Conservation (phyloP, 2,329 filamentous ascomycete species). For the Chrysosporium keratinophilum region DNA sequence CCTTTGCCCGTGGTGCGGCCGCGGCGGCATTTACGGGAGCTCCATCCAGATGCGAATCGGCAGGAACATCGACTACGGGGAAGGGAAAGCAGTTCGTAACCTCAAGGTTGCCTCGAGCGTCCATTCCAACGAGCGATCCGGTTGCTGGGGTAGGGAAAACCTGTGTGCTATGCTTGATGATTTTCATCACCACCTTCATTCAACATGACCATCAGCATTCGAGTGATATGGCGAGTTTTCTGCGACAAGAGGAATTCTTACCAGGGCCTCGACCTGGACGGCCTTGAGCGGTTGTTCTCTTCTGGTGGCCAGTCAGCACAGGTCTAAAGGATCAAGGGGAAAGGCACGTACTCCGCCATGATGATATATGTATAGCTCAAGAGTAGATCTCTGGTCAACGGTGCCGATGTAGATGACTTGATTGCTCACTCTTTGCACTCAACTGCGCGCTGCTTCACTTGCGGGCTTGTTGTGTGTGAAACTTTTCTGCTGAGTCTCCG, state of each 20-base stretch:
- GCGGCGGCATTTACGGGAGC: slow-evolving; percentile 64
- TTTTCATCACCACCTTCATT: slow-evolving; percentile 82
- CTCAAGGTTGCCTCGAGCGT: slow-evolving; percentile 68
- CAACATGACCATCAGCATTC: slow-evolving; percentile 15
- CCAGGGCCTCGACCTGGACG: slow-evolving; percentile 90
- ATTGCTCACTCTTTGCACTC: not conserved
- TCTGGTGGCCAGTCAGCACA: slow-evolving; percentile 26
- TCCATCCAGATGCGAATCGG: slow-evolving; percentile 61
- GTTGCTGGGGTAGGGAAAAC: slow-evolving; percentile 82
- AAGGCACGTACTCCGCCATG: slow-evolving; percentile 17
- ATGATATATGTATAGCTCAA: not conserved
- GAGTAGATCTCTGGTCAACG: not conserved
- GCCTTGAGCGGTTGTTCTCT: slow-evolving; percentile 68
- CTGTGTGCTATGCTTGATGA: slow-evolving; percentile 87
- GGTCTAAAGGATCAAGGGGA: slow-evolving; percentile 11
- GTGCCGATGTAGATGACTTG: not conserved
- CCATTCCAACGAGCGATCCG: slow-evolving; percentile 87
- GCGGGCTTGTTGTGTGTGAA: slow-evolving; percentile 5
- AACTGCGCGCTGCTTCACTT: not conserved
- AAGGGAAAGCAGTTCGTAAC: slow-evolving; percentile 94
- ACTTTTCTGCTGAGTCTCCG: not conserved
- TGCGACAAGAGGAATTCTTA: slow-evolving; percentile 36
- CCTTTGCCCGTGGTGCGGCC: slow-evolving; percentile 82
- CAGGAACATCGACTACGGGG: slow-evolving; percentile 64
- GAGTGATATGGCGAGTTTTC: not conserved